Evolutionary conservation across 306 rosid species (phyloP), one percentile per base, ranked within the genome.

Genomic region (Sindora glabra): DNA sequence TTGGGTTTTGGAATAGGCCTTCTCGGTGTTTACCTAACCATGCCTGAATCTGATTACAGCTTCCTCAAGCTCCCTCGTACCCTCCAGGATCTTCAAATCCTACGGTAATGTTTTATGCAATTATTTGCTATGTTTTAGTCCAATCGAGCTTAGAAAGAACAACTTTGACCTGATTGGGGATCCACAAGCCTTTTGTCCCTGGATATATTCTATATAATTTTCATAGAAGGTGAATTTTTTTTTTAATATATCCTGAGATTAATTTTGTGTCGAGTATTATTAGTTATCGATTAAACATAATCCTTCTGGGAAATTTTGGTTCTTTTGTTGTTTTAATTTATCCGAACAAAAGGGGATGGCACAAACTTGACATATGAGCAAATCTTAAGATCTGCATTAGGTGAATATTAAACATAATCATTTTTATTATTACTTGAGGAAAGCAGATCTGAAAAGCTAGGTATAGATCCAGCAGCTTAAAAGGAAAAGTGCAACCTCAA

Each of bases 21-120:
- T 42, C 51, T 84, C 32, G 67, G 82, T 53, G 89, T 92, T 45
- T 92, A 92, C 59, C 77, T 86, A 4, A 86, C 96, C 74, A 81
- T 92, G 85, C 99, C 99, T 3, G 80, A 79, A 34, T 89, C 99
- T 16, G 99, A 92, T 77, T 92, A 92, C 68, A 84, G 99, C 83
- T 92, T 92, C 45, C 99, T 92, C 38, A 92, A 92, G 89, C 87
- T 89, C 45, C 99, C 96, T 15, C 95, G 82, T 19, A 83, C 50
- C 71, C 95, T 92, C 37, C 65, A 89, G 39, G 99, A 92, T 62
- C 96, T 92, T 73, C 86, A 76, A 67, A 77, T 89, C 39, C 83
- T 89, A 37, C 57, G 96, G 98, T 86, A 69, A 38, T 62, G 10
- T n/a, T 55, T 42, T 23, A 29, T 60, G 39, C n/a, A n/a, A n/a